Percentiles rank a stretch among this genome's conserved stretches.
Evolutionary conservation across 768 basidiomycete species (phyloP).

Genomic region (Termitomyces sp.): DNA sequence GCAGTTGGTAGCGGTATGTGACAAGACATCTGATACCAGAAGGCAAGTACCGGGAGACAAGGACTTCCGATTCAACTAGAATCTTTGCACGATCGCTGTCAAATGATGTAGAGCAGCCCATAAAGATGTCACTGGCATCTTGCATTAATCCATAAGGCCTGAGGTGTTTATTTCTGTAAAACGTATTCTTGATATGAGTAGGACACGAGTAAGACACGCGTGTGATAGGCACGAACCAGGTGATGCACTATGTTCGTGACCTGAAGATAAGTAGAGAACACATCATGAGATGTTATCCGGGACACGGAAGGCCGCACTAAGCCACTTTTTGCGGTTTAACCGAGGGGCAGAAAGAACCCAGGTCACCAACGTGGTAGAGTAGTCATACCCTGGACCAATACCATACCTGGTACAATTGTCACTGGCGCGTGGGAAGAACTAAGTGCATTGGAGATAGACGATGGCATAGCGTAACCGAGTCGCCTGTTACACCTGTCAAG

Average conservation of each 20-base stretch:
- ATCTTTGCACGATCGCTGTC: background rate
- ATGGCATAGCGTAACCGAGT: background rate
- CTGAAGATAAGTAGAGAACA: too few relatives aligned
- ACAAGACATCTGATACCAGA: too few relatives aligned
- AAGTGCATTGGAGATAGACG: background rate
- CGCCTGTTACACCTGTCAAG: background rate
- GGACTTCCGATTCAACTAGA: background rate
- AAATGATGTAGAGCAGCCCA: background rate
- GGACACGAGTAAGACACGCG: background rate
- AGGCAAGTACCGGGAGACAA: background rate
- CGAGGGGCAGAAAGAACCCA: background rate
- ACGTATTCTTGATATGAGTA: background rate
- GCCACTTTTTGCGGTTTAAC: background rate
- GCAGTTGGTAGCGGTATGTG: background rate
- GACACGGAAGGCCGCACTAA: background rate
- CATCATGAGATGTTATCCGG: background rate
- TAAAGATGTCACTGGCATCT: background rate
- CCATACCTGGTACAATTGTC: constrained; percentile 1
- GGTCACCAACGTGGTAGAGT: background rate
- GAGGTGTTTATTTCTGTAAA: background rate
- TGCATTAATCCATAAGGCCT: background rate
- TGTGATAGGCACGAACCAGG: background rate
- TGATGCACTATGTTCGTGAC: too few relatives aligned
- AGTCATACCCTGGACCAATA: background rate
- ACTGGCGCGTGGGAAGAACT: constrained; percentile 4